A percentile compares a stretch with the other conserved stretches of the same genome.
Evolutionary conservation across 2,329 filamentous ascomycete species (phyloP).

Genomic region (Fusarium tupiense): DNA sequence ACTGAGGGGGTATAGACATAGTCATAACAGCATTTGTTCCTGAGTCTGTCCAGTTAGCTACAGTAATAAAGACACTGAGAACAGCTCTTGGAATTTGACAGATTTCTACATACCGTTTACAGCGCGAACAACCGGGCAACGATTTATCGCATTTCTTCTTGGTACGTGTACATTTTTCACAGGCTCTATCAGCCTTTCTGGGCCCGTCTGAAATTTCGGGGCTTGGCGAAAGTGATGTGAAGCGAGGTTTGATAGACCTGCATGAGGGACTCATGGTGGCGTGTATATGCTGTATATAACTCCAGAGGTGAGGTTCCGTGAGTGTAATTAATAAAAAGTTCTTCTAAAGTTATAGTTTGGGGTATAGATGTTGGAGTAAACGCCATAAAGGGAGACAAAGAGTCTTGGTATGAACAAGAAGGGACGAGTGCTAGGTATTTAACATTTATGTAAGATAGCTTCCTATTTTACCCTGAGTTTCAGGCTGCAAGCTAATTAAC

Average conservation of each 20-base stretch:
- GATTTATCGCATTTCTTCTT: slow-evolving; percentile 52
- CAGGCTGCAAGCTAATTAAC: not conserved
- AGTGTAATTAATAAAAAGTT: not conserved
- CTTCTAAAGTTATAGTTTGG: not conserved
- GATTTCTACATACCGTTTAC: slow-evolving; percentile 42
- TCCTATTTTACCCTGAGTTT: not conserved
- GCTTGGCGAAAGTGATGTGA: slow-evolving; percentile 33
- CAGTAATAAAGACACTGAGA: too few relatives aligned
- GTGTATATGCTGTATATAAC: not conserved
- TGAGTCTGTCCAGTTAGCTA: slow-evolving; percentile 25
- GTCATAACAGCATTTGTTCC: slow-evolving; percentile 47
- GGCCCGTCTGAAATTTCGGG: slow-evolving; percentile 38
- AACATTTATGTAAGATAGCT: not conserved
- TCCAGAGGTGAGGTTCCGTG: not conserved
- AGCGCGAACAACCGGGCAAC: slow-evolving; percentile 47
- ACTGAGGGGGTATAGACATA: slow-evolving; percentile 48
- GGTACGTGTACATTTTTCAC: slow-evolving; percentile 49
- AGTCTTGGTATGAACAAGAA: not conserved
- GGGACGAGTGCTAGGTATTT: not conserved
- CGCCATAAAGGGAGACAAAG: not conserved
- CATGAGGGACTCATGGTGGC: slow-evolving; percentile 11
- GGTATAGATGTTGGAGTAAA: not conserved
- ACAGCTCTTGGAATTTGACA: not conserved
- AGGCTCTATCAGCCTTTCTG: slow-evolving; percentile 47
- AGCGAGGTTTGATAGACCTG: slow-evolving; percentile 29